These are phyloP conservation scores for Diaporthe australafricana DNA, from an alignment of 2,329 filamentous ascomycete species.

Conservation along the genomic window DNA sequence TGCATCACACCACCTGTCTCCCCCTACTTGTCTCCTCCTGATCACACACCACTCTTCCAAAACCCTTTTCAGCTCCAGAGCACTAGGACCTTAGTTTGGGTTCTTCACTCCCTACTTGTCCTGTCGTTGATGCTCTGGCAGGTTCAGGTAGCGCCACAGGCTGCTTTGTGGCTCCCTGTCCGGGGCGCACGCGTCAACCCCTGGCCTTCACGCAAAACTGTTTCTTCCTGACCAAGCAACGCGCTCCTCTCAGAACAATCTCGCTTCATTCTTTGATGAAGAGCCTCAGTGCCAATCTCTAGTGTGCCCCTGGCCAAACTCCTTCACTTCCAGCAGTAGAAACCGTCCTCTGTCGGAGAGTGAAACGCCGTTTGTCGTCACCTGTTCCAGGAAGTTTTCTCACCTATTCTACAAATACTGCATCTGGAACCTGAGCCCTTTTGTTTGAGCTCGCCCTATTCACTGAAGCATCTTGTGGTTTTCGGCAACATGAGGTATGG, in stretches of 20 bases:
- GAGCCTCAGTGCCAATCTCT: too few species aligned
- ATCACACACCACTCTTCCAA: neutral
- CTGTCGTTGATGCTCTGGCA: neutral
- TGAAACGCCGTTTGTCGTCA: neutral
- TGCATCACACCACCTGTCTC: slow-evolving; percentile 6
- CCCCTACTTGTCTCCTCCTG: neutral
- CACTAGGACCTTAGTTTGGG: neutral
- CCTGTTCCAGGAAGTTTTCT: neutral
- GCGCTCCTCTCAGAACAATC: too few species aligned
- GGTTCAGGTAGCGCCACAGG: too few species aligned
- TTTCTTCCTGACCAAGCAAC: neutral
- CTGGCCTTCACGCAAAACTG: neutral
- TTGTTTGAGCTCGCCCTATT: neutral
- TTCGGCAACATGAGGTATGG: neutral
- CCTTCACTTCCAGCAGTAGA: neutral
- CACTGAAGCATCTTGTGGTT: neutral
- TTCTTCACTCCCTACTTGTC: neutral
- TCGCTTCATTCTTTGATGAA: neutral
- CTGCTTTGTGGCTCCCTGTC: neutral
- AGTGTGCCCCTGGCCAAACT: neutral
- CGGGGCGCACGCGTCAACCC: neutral
- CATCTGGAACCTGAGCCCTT: neutral
- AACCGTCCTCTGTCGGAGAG: neutral
- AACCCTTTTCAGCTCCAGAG: neutral
- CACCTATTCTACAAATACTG: too few species aligned